These are phyloP conservation scores for Bauhinia variegata DNA, from an alignment of 306 rosid genomes.

Conservation along the genomic window DNA sequence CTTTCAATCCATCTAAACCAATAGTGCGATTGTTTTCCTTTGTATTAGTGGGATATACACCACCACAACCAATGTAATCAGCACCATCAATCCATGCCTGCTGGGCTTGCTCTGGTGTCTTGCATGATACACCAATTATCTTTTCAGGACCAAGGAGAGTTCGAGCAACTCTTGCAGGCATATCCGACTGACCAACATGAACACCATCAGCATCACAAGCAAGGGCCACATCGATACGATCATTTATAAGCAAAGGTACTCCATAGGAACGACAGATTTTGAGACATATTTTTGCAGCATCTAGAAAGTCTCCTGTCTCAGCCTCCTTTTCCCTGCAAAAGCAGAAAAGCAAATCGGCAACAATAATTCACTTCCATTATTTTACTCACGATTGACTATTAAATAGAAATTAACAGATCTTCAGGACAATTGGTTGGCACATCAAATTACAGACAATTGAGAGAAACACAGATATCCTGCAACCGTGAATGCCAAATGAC, in stretches of 20 bases:
- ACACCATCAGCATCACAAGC: slow-evolving; percentile 95
- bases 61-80: slow-evolving; percentile 87
- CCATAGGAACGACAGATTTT: slow-evolving; percentile 71
- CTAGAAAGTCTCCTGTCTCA: slow-evolving; percentile 71
- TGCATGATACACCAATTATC: slow-evolving; percentile 93
- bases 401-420: slow-evolving; percentile 35
- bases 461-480: slow-evolving; percentile 17
- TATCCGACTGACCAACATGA: slow-evolving; percentile 94
- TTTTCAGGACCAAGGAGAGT: slow-evolving; percentile 77
- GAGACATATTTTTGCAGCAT: slow-evolving; percentile 74
- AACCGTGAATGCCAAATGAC: no score
- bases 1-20: slow-evolving; percentile 75
- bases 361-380: background rate
- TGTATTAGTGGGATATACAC: slow-evolving; percentile 83
- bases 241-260: slow-evolving; percentile 80
- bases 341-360: slow-evolving; percentile 8
- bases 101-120: slow-evolving; percentile 81
- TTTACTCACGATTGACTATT: background rate
- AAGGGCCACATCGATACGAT: slow-evolving; percentile 81
- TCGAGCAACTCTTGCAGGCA: slow-evolving; percentile 66
- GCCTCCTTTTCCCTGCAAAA: slow-evolving; percentile 80
- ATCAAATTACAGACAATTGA: slow-evolving; percentile 4
- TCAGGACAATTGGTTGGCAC: slow-evolving; percentile 14
- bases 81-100: slow-evolving; percentile 88
- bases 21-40: slow-evolving; percentile 71